Conservation (phyloP, 2,329 filamentous ascomycete genomes). For the Colletotrichum sp. region DNA sequence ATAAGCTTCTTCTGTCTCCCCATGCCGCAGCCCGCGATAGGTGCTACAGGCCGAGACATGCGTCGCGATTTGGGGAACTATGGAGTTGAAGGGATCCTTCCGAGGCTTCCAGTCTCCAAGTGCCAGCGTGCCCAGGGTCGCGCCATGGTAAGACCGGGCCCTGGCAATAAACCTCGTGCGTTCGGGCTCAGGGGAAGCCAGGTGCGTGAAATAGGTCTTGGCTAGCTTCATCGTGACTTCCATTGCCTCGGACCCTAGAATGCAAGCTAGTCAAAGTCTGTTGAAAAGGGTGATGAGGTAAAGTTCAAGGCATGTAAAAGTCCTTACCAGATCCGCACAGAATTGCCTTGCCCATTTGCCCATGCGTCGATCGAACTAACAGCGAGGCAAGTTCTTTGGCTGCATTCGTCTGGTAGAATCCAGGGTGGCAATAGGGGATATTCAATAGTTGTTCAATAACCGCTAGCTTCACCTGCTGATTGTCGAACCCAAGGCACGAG, state of each 20-base stretch:
- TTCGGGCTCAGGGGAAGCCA: not conserved
- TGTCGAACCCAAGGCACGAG: not conserved
- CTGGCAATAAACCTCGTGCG: rapidly evolving
- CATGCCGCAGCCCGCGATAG: not conserved
- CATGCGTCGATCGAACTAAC: not conserved
- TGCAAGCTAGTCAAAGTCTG: not conserved
- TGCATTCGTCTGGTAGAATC: not conserved
- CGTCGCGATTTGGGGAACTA: not conserved
- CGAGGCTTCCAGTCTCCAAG: not conserved
- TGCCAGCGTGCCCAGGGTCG: not conserved
- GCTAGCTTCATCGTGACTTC: not conserved
- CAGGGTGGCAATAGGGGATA: not conserved
- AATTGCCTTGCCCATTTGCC: not conserved
- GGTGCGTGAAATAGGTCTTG: not conserved
- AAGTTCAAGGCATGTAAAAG: rapidly evolving
- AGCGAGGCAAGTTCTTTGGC: not conserved
- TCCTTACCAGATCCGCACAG: not conserved
- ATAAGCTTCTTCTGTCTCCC: not conserved
- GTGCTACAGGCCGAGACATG: not conserved
- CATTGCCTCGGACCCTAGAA: not conserved
- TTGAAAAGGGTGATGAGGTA: not conserved
- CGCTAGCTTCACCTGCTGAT: not conserved
- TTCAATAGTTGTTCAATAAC: not conserved
- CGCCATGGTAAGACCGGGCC: not conserved
- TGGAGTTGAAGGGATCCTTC: not conserved